These are phyloP conservation scores for Pulveroboletus ravenelii DNA, from an alignment of 768 basidiomycete genomes.

Conservation along the genomic window DNA sequence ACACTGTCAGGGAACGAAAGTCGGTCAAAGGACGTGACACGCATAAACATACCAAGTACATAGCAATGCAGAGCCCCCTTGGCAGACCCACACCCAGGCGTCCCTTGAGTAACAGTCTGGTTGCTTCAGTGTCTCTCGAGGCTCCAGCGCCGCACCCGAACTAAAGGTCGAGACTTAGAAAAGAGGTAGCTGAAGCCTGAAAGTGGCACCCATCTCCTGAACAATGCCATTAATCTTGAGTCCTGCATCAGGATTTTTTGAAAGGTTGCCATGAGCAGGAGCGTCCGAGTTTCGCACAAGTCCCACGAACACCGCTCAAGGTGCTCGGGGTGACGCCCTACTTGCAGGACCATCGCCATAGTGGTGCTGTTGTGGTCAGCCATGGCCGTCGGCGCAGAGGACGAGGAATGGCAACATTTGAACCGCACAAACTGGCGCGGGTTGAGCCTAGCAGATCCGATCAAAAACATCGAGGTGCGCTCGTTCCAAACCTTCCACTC, in stretches of 20 bases:
- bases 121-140: too few relatives aligned
- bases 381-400: conserved; percentile 21
- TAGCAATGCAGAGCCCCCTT: background rate
- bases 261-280: background rate
- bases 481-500: background rate
- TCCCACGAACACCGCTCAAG: background rate
- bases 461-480: conserved; percentile 85
- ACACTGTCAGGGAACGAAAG: background rate
- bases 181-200: background rate
- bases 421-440: conserved; percentile 65
- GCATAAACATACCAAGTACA: background rate
- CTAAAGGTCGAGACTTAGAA: too few relatives aligned
- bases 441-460: conserved; percentile 78
- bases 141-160: too few relatives aligned
- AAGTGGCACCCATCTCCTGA: too few relatives aligned
- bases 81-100: background rate
- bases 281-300: background rate
- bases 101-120: too few relatives aligned
- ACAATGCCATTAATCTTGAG: too few relatives aligned
- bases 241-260: too few relatives aligned
- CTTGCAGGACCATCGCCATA: background rate
- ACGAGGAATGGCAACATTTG: conserved; percentile 56
- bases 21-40: background rate
- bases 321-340: background rate
- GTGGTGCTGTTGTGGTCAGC: background rate